phyloP scores from a whole-genome alignment of 1,284 basidiomycete species.

The Stygiomarasmius scandens region DNA sequence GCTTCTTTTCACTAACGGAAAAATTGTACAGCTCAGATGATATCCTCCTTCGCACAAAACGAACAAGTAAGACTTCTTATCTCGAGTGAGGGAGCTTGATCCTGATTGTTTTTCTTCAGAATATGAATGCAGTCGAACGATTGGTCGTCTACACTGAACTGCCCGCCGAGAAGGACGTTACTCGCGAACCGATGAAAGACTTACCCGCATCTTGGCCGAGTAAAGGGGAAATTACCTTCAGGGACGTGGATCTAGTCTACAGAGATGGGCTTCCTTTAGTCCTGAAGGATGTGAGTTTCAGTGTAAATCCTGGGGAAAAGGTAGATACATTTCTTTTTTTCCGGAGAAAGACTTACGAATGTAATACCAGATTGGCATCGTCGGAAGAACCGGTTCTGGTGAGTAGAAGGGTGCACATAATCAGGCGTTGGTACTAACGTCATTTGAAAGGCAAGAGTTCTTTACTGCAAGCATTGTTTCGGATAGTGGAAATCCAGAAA shows the following conservation, averaged over 20 bases:
- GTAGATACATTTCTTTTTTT: no score
- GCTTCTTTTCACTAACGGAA: background rate
- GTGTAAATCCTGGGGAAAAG: constrained; percentile 71
- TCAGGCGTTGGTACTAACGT: constrained; percentile 11
- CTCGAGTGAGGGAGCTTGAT: no score
- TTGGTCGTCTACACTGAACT: constrained; percentile 61
- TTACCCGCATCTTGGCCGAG: constrained; percentile 71
- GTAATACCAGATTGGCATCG: constrained; percentile 61
- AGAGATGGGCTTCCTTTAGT: constrained; percentile 74
- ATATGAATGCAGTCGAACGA: constrained; percentile 76
- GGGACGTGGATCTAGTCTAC: constrained; percentile 67
- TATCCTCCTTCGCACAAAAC: constrained; percentile 58
- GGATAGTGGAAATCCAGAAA: constrained; percentile 65
- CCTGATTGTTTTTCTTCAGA: no score
- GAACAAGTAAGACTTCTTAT: constrained; percentile 54
- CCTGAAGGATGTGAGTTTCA: constrained; percentile 66
- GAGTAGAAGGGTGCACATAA: constrained; percentile 16
- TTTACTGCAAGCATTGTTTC: constrained; percentile 72
- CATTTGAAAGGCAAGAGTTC: constrained; percentile 66
- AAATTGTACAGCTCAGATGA: constrained; percentile 48
- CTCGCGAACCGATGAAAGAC: constrained; percentile 36
- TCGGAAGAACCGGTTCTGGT: constrained; percentile 75
- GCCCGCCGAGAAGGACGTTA: constrained; percentile 46
- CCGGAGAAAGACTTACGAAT: background rate
- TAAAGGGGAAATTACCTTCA: constrained; percentile 63